These are phyloP conservation scores for Abrus precatorius DNA, from an alignment of 306 rosid genomes.

Conservation along the genomic window DNA sequence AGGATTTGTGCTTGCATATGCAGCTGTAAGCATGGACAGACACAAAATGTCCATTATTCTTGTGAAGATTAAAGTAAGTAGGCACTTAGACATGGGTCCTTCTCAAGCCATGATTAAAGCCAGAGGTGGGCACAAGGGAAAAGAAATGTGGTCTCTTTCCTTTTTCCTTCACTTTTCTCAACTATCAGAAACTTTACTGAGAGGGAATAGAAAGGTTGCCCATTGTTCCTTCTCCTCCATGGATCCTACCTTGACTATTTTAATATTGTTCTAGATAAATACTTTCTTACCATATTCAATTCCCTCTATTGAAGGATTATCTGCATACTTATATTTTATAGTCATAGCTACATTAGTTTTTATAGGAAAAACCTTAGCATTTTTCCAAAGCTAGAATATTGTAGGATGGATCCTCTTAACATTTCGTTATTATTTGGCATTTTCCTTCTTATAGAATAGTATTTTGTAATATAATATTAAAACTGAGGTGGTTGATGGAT, in stretches of 20 bases:
- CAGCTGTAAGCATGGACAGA: conserved; percentile 49
- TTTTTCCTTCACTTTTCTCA: conserved; percentile 52
- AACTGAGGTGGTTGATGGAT: conserved; percentile 34
- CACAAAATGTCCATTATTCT: conserved; percentile 62
- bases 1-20: conserved; percentile 26
- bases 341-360: neutral
- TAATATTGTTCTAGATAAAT: neutral
- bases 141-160: conserved; percentile 30
- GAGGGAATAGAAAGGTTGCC: conserved; percentile 47
- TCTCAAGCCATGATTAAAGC: conserved; percentile 74
- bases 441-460: conserved; percentile 24
- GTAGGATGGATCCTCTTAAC: conserved; percentile 3
- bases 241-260: conserved; percentile 47
- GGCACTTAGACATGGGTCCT: conserved; percentile 64
- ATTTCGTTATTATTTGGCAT: conserved; percentile 55
- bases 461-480: neutral
- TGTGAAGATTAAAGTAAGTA: conserved; percentile 61
- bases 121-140: conserved; percentile 53
- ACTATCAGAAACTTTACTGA: conserved; percentile 45
- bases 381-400: neutral
- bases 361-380: neutral
- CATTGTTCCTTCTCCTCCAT: conserved; percentile 42
- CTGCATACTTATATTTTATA: neutral
- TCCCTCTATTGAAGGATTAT: neutral
- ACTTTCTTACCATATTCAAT: conserved; percentile 29